Percentiles rank a stretch among this genome's conserved stretches.
phyloP scores from a whole-genome alignment of 129 eudicot species.

The Gnaphalium uliginosum region DNA sequence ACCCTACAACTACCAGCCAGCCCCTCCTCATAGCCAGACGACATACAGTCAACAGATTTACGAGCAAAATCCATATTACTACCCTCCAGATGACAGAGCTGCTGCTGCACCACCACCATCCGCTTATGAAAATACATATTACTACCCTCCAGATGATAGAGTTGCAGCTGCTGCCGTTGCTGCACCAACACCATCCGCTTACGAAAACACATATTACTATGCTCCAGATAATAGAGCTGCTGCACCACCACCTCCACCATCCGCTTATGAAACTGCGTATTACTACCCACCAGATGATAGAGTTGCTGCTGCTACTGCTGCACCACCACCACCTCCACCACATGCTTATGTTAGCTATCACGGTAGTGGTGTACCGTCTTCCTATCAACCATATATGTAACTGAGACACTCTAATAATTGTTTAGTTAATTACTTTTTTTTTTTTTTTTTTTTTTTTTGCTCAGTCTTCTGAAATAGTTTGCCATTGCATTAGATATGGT shows the following conservation, averaged over 20 bases:
- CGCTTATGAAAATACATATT: slow-evolving; percentile 23
- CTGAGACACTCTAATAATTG: background rate
- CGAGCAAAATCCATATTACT: slow-evolving; percentile 44
- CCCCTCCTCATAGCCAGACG: slow-evolving; percentile 30
- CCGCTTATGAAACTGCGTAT: slow-evolving; percentile 21
- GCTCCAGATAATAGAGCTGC: background rate
- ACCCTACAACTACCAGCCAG: slow-evolving; percentile 39
- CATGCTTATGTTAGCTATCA: slow-evolving; percentile 19
- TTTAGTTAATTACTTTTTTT: background rate
- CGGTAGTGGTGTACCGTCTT: slow-evolving; percentile 25
- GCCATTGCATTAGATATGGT: background rate
- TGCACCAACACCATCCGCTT: background rate
- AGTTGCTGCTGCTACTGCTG: slow-evolving; percentile 22
- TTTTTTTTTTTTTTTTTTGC: background rate
- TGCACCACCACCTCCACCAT: background rate
- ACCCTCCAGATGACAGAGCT: slow-evolving; percentile 34
- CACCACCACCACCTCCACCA: slow-evolving; percentile 5
- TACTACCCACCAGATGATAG: background rate
- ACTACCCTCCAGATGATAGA: background rate
- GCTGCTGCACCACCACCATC: slow-evolving; percentile 33
- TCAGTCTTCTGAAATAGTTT: background rate
- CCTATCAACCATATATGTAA: slow-evolving; percentile 39
- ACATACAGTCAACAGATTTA: slow-evolving; percentile 37
- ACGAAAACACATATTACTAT: background rate
- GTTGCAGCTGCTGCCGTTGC: background rate